Conservation (phyloP, 2,329 filamentous ascomycete species). For the Dendryphion nanum region DNA sequence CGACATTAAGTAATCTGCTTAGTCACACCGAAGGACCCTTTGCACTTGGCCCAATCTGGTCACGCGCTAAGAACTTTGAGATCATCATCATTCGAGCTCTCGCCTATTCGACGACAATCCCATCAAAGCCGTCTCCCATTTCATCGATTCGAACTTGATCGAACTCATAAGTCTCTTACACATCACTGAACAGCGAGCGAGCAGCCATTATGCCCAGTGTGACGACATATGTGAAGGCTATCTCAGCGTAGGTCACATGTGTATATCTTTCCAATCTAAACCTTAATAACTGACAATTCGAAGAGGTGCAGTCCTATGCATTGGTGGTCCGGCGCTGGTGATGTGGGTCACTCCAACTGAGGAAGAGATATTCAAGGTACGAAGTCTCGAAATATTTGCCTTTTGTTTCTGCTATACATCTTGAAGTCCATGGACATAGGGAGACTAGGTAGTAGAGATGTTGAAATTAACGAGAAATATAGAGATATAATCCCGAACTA, state of each 20-base stretch:
- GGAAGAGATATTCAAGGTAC: constrained; percentile 78
- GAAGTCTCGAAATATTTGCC: too few relatives aligned
- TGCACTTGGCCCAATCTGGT: background rate
- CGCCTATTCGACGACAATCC: background rate
- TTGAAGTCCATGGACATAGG: too few relatives aligned
- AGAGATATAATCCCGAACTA: constrained; percentile 92
- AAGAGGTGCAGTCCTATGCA: constrained; percentile 69
- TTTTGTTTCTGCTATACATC: too few relatives aligned
- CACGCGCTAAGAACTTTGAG: background rate
- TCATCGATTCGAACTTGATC: background rate
- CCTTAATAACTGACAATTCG: constrained; percentile 17
- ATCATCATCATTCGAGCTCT: background rate
- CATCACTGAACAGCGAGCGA: too few relatives aligned
- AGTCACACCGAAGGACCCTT: too few relatives aligned
- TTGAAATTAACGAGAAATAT: constrained; percentile 6
- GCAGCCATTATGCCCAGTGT: constrained; percentile 1
- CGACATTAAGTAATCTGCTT: too few relatives aligned
- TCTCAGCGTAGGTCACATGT: constrained; percentile 27
- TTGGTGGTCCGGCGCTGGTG: constrained; percentile 84
- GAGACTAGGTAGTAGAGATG: too few relatives aligned
- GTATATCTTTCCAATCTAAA: constrained; percentile 1
- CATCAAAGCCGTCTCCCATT: background rate
- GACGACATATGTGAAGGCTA: constrained; percentile 24
- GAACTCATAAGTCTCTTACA: background rate
- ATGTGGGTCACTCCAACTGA: constrained; percentile 79